Evolutionary conservation across 768 basidiomycete species (phyloP).

Genomic region (Chalciporus pseudorubinellus): DNA sequence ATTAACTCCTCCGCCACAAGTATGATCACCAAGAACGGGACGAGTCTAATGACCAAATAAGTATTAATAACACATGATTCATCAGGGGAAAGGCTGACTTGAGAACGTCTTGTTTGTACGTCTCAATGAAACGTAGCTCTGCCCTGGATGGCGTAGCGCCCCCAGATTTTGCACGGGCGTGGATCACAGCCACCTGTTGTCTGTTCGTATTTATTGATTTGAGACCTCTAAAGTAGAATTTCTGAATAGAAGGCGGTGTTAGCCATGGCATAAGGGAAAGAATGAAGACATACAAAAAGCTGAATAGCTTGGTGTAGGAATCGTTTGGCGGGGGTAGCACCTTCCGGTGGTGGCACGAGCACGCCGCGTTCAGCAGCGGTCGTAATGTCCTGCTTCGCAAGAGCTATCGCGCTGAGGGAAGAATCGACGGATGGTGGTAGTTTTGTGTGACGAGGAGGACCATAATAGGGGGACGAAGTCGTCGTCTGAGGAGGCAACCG

Average conservation of each 20-base stretch:
- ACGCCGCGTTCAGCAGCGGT: constrained; percentile 70
- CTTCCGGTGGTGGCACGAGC: constrained; percentile 59
- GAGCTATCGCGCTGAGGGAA: constrained; percentile 40
- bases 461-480: constrained; percentile 24
- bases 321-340: constrained; percentile 54
- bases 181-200: constrained; percentile 52
- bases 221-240: constrained; percentile 82
- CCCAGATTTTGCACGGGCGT: constrained; percentile 52
- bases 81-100: constrained; percentile 48
- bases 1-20: constrained; percentile 77
- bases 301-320: constrained; percentile 49
- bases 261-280: not conserved
- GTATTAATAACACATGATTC: not conserved
- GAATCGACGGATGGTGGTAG: constrained; percentile 20
- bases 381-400: constrained; percentile 58
- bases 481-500: constrained; percentile 24
- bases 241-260: constrained; percentile 37
- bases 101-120: constrained; percentile 62
- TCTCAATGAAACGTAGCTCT: constrained; percentile 67
- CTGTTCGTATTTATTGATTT: constrained; percentile 68
- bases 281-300: constrained; percentile 37
- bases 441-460: constrained; percentile 23
- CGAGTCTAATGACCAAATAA: constrained; percentile 41
- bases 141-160: constrained; percentile 62
- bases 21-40: constrained; percentile 76